Evolutionary conservation across 2,329 filamentous ascomycete genomes (phyloP), one percentile per base, ranked within the genome.

Genomic region (Colletotrichum tropicale): DNA sequence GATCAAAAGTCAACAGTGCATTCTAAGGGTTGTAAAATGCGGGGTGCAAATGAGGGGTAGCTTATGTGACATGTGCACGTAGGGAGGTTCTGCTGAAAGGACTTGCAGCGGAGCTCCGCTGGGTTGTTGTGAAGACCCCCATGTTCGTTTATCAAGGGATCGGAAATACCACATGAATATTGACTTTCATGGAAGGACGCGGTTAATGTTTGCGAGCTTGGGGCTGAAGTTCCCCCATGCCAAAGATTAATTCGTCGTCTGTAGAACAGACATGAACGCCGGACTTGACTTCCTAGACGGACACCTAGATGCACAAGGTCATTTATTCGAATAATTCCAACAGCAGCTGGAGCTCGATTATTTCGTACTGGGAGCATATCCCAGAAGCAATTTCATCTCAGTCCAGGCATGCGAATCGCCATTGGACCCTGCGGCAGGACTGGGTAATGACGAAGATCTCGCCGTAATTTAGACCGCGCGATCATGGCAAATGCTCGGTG

Each of bases 271-370:
- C 24, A 58, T 21, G 55, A 9, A 58, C 24, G 55, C 55, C 6
- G 13, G 4, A 58, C 24, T 58, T 58, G 55, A 13, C 55, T 28
- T 58, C 6, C 0, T n/a, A 28, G 13, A 3, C 24, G 9, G 4
- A 28, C 7, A 58, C 7, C 21, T 13, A 7, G 8, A 28, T 58
- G 3, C 6, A 28, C 8, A 28, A 6, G 12, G 15, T 58, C 4
- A 58, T 58, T 24, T 28, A 28, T 6, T 1, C 55, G 1, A 58
- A 18, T 28, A 18, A 16, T 28, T 3, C 55, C 15, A 21, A 26
- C 9, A 13, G 3, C 1, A 56, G 28, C 0, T n/a, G n/a, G 10
- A 58, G 3, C 1, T 3, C 24, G 10, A 28, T 36, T 16, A 15
- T 36, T 36, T 36, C 16, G 15, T 28, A 58, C 13, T n/a, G 10